These are phyloP conservation scores for Rhodocollybia butyracea DNA, from an alignment of 768 basidiomycete species.

Conservation along the genomic window DNA sequence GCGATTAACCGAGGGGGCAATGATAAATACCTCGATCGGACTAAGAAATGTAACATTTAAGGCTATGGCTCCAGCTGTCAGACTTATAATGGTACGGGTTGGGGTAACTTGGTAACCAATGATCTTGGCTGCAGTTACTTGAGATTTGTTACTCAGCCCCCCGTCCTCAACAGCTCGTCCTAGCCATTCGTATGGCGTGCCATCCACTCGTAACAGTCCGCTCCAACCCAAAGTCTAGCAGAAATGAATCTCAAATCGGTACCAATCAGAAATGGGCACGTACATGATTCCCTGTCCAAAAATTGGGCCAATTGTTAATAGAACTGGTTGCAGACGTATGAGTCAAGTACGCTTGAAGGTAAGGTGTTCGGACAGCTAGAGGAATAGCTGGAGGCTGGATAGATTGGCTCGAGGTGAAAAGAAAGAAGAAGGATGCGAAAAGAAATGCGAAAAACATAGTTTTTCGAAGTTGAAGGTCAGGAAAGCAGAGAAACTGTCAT, in stretches of 20 bases:
- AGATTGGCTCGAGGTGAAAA: neutral
- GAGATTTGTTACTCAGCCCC: neutral
- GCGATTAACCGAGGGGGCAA: neutral
- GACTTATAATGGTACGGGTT: constrained; percentile 9
- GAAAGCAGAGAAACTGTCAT: no score
- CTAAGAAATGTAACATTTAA: constrained; percentile 14
- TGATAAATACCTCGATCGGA: constrained; percentile 12
- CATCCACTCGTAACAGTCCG: constrained; percentile 13
- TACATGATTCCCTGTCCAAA: constrained; percentile 5
- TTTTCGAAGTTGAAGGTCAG: neutral
- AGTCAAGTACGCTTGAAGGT: constrained; percentile 36
- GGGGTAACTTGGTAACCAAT: constrained; percentile 11
- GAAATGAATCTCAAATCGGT: neutral
- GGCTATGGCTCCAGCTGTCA: constrained; percentile 9
- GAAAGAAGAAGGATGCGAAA: neutral
- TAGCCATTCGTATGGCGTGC: constrained; percentile 8
- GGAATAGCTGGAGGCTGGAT: constrained; percentile 39
- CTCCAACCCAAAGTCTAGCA: constrained; percentile 12
- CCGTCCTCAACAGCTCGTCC: neutral
- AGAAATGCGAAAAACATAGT: neutral
- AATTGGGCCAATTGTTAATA: constrained; percentile 3
- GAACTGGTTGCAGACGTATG: neutral
- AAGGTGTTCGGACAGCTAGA: constrained; percentile 51
- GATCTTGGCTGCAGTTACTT: neutral
- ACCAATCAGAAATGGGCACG: neutral